Evolutionary conservation across 75 land plant genomes (phyloP), one percentile per base, ranked within the genome.

Genomic region (Selaginella tamariscina): DNA sequence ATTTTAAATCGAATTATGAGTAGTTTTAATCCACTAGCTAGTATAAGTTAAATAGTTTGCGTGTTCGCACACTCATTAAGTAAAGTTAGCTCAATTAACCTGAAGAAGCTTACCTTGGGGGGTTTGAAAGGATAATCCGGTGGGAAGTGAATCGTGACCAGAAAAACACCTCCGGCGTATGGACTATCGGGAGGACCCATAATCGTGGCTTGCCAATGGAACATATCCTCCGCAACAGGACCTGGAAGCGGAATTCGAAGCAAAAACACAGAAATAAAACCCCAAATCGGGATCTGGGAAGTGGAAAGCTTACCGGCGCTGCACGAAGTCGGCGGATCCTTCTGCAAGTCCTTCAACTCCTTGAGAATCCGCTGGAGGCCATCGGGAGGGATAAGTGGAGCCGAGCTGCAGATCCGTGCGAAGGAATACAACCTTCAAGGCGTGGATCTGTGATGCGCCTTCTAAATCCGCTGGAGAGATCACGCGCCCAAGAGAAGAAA

Each of bases 291-390:
- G 15, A 5, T 15, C 49, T 39, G 15, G 49, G 15, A 15, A 5
- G 5, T 39, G 11, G 49, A 15, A 5, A 5, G 15, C 49, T 5
- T 39, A 69, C 67, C 81, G 31, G 84, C 84, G 57, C 81, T 79
- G 81, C 81, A 82, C 5, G 81, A 82, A 1, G 84, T 82, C 1
- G 84, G 84, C 54, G 81, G 84, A 68, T 82, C 84, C 70, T 82
- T 82, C 79, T 82, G 81, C 32, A 82, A 74, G 71, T 82, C 84
- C 77, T 82, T 78, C 75, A 82, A 80, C 79, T 82, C 84, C 74
- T 82, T 82, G 75, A 78, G 74, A 64, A 82, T 82, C 56, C 84
- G 68, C 65, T 82, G 15, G 11, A 39, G 49, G 49, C 49, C 11
- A 5, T 5, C 49, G 49, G 15, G 49, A 39, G 49, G 15, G 49